Percentiles rank a stretch among this genome's conserved stretches.
Evolutionary conservation across 352 stramenopile species (phyloP).

Genomic region (Peronosclerospora sorghi): DNA sequence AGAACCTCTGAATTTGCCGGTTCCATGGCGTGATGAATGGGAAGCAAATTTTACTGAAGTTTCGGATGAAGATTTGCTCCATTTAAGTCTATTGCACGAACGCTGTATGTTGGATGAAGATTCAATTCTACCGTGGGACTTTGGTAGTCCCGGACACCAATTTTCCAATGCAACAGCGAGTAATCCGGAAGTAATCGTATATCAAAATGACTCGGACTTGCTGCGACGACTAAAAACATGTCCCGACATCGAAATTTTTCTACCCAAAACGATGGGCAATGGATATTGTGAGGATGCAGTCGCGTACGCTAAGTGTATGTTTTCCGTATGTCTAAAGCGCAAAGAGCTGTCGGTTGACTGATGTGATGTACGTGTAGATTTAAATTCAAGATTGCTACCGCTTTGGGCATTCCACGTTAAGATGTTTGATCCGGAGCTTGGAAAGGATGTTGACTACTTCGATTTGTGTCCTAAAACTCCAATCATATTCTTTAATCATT

Average conservation of each 20-base stretch:
- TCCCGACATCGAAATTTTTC: conserved; percentile 38
- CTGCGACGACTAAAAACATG: conserved; percentile 26
- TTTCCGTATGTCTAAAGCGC: neutral
- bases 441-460: conserved; percentile 29
- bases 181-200: conserved; percentile 14
- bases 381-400: conserved; percentile 23
- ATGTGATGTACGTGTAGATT: conserved; percentile 8
- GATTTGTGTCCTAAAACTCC: conserved; percentile 41
- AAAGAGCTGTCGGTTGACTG: neutral
- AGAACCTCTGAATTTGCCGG: too few relatives aligned
- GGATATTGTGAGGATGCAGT: conserved; percentile 45
- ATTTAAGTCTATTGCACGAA: conserved; percentile 27
- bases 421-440: conserved; percentile 14
- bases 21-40: too few relatives aligned
- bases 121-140: conserved; percentile 19
- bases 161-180: conserved; percentile 8
- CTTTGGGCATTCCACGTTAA: conserved; percentile 19
- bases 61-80: conserved; percentile 12
- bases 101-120: conserved; percentile 13
- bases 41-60: conserved; percentile 3
- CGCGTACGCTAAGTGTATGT: conserved; percentile 37
- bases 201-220: conserved; percentile 10
- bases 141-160: conserved; percentile 18
- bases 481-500: conserved; percentile 52
- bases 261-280: conserved; percentile 21